A percentile compares a stretch with the other conserved stretches of the same genome.
phyloP scores from a whole-genome alignment of 805 yeast species.

The Candida endomychidarum region DNA sequence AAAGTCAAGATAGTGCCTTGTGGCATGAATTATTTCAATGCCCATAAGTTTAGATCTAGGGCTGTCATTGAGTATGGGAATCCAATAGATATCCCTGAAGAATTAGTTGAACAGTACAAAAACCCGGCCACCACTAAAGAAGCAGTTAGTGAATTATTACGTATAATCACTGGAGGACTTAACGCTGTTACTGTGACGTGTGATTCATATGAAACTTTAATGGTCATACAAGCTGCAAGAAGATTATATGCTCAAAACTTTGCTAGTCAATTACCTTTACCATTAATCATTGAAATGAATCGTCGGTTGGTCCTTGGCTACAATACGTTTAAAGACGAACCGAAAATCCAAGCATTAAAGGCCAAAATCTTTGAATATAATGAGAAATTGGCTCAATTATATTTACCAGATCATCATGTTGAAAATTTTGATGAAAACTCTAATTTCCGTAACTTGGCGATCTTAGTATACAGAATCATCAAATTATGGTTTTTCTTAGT shows the following conservation, averaged over 20 bases:
- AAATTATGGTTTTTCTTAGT: conserved; percentile 56
- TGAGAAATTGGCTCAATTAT: conserved; percentile 47
- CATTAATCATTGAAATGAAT: conserved; percentile 86
- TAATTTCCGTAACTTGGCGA: conserved; percentile 46
- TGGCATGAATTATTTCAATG: conserved; percentile 96
- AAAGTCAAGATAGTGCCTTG: conserved; percentile 90
- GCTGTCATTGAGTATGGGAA: conserved; percentile 94
- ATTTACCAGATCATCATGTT: conserved; percentile 61
- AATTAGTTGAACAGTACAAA: conserved; percentile 62
- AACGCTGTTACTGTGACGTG: conserved; percentile 85
- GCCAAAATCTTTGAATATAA: conserved; percentile 71
- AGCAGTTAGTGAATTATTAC: conserved; percentile 71
- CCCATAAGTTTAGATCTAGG: conserved; percentile 91
- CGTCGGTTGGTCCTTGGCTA: conserved; percentile 84
- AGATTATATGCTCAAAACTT: conserved; percentile 80
- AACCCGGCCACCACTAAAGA: conserved; percentile 67
- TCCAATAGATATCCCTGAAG: conserved; percentile 64
- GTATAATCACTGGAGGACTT: conserved; percentile 68
- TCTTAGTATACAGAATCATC: conserved; percentile 57
- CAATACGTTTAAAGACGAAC: conserved; percentile 67
- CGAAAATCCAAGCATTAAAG: conserved; percentile 60
- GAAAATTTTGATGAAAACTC: conserved; percentile 52
- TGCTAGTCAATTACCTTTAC: conserved; percentile 69
- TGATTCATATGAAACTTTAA: conserved; percentile 84
- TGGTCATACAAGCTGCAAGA: conserved; percentile 89